These are phyloP conservation scores for Daedaleopsis sinensis DNA, from an alignment of 768 basidiomycete species.

Conservation along the genomic window DNA sequence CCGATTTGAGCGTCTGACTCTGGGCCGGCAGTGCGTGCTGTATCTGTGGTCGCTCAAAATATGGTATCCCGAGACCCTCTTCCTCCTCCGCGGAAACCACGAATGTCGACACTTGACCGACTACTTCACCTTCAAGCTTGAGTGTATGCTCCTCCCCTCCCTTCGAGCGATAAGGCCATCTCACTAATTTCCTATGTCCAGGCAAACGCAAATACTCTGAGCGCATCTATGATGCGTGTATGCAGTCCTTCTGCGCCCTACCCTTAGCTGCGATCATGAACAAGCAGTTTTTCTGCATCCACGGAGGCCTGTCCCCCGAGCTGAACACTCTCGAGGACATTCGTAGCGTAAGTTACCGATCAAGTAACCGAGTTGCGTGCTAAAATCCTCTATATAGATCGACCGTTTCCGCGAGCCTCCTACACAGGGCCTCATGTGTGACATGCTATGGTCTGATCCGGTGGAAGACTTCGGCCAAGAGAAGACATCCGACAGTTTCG, in stretches of 20 bases:
- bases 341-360: constrained; percentile 60
- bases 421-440: constrained; percentile 97
- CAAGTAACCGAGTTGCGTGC: no score
- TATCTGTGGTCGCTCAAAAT: constrained; percentile 99
- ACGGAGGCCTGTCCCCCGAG: constrained; percentile 96
- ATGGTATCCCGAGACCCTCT: constrained; percentile 97
- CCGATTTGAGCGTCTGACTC: constrained; percentile 2
- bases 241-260: constrained; percentile 95
- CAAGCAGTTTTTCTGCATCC: constrained; percentile 98
- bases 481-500: constrained; percentile 86
- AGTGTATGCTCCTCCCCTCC: constrained; percentile 62
- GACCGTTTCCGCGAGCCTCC: constrained; percentile 99
- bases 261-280: constrained; percentile 99
- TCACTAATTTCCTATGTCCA: constrained; percentile 33
- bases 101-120: constrained; percentile 99
- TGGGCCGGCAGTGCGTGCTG: constrained; percentile 76
- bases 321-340: constrained; percentile 95
- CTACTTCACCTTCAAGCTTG: constrained; percentile 98
- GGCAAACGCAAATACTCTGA: constrained; percentile 99
- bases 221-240: constrained; percentile 94
- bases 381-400: constrained; percentile 51
- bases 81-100: constrained; percentile 96
- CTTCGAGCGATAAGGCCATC: neutral
- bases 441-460: constrained; percentile 98
- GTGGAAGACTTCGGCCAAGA: constrained; percentile 97